Conservation (phyloP, 1,284 basidiomycete species). For the Cryptococcus sp. region DNA sequence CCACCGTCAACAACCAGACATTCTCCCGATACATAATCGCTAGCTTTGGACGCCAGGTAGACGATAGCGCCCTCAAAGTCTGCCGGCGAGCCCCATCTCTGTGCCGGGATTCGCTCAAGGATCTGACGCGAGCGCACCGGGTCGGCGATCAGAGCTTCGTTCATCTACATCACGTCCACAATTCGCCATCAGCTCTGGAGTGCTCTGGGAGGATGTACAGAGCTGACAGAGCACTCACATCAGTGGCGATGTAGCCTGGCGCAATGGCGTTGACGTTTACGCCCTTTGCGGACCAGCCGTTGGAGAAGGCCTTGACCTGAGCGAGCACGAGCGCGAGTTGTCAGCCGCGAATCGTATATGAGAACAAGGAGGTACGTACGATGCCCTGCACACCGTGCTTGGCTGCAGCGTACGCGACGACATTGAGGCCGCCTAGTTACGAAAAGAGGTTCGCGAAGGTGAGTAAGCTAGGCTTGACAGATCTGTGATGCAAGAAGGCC, state of each 20-base stretch:
- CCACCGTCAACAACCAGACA: conserved; percentile 54
- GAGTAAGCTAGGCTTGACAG: background rate
- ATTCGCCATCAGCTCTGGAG: background rate
- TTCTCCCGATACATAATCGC: conserved; percentile 89
- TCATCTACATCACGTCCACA: conserved; percentile 36
- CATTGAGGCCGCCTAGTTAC: conserved; percentile 64
- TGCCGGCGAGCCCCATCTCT: conserved; percentile 80
- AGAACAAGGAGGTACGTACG: conserved; percentile 37
- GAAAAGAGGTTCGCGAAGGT: too few species aligned
- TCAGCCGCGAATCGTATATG: background rate
- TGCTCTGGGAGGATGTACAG: background rate
- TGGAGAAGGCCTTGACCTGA: conserved; percentile 55
- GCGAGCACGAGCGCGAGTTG: background rate
- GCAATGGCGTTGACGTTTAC: conserved; percentile 87
- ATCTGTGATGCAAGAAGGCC: conserved; percentile 26
- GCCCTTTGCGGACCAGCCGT: conserved; percentile 76
- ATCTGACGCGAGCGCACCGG: conserved; percentile 70
- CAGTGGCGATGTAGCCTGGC: conserved; percentile 89
- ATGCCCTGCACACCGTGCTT: conserved; percentile 82
- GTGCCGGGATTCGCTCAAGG: conserved; percentile 87
- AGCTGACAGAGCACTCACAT: conserved; percentile 61
- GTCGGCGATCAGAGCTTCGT: conserved; percentile 54
- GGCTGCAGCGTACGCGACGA: conserved; percentile 89
- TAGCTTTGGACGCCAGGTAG: conserved; percentile 84
- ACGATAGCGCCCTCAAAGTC: conserved; percentile 90